Conservation (phyloP, 1,139 yeast genomes). For the Candida freyschussii region DNA sequence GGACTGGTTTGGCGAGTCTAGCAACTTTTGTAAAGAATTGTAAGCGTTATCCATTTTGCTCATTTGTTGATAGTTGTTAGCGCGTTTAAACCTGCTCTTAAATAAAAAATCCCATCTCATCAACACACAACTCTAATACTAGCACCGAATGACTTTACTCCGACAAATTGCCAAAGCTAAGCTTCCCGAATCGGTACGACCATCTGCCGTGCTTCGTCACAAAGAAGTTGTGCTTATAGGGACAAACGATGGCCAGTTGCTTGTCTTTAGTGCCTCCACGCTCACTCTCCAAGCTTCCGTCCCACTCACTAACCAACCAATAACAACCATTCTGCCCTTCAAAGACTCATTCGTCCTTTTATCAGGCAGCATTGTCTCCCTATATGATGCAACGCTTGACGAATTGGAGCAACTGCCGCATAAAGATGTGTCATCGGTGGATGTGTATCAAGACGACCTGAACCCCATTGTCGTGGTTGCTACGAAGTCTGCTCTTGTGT, state of each 20-base stretch:
- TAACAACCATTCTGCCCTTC: conserved; percentile 4
- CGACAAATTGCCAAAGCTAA: too few species aligned
- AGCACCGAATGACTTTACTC: too few species aligned
- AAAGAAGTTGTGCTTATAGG: conserved; percentile 1
- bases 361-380: conserved; percentile 5
- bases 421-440: conserved; percentile 13
- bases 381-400: conserved; percentile 10
- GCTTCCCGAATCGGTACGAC: too few species aligned
- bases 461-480: conserved; percentile 14
- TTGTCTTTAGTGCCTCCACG: background rate
- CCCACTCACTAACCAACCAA: conserved; percentile 2
- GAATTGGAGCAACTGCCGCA: conserved; percentile 18
- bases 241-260: background rate
- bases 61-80: background rate
- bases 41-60: conserved; percentile 4
- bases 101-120: too few species aligned
- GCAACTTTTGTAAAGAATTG: conserved; percentile 6
- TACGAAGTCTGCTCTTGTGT: conserved; percentile 11
- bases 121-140: too few species aligned
- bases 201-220: background rate
- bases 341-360: conserved; percentile 4
- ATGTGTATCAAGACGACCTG: conserved; percentile 3
- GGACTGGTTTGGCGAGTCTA: conserved; percentile 11
- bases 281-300: background rate
- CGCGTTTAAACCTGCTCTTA: too few species aligned